A percentile compares a stretch with the other conserved stretches of the same genome.
phyloP scores from a whole-genome alignment of 164 flowering plant genomes.

The Houttuynia cordata region DNA sequence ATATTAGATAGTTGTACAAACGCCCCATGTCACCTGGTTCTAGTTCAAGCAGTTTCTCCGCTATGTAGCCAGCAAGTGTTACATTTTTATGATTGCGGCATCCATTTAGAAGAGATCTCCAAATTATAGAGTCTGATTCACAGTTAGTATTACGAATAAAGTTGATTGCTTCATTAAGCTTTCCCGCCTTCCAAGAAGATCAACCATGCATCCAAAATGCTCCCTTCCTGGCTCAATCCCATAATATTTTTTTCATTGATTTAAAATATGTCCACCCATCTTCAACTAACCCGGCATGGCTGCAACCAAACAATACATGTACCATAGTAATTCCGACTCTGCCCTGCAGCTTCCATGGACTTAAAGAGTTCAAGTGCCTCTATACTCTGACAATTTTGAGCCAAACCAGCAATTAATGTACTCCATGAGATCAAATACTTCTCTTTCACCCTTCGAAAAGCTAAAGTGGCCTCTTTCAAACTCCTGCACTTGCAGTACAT shows the following conservation, averaged over 20 bases:
- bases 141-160: constrained; percentile 50
- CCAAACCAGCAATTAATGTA: constrained; percentile 81
- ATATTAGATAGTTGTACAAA: constrained; percentile 57
- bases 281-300: constrained; percentile 81
- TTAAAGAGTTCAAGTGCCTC: constrained; percentile 56
- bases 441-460: constrained; percentile 39
- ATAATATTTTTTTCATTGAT: constrained; percentile 49
- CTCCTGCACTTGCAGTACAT: constrained; percentile 95
- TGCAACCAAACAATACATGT: constrained; percentile 83
- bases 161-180: constrained; percentile 53
- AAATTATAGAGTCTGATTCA: constrained; percentile 66
- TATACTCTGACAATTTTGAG: constrained; percentile 67
- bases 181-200: constrained; percentile 93
- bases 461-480: constrained; percentile 53
- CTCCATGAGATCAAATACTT: constrained; percentile 88
- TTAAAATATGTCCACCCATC: constrained; percentile 54
- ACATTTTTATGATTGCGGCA: constrained; percentile 60
- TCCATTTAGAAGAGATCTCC: constrained; percentile 73
- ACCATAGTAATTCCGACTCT: constrained; percentile 56
- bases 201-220: constrained; percentile 79
- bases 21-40: constrained; percentile 72
- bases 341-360: constrained; percentile 45
- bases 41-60: constrained; percentile 46
- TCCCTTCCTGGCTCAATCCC: constrained; percentile 73
- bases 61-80: constrained; percentile 53